Evolutionary conservation across 2,329 filamentous ascomycete genomes (phyloP).

Genomic region (Hansfordia pulvinata): DNA sequence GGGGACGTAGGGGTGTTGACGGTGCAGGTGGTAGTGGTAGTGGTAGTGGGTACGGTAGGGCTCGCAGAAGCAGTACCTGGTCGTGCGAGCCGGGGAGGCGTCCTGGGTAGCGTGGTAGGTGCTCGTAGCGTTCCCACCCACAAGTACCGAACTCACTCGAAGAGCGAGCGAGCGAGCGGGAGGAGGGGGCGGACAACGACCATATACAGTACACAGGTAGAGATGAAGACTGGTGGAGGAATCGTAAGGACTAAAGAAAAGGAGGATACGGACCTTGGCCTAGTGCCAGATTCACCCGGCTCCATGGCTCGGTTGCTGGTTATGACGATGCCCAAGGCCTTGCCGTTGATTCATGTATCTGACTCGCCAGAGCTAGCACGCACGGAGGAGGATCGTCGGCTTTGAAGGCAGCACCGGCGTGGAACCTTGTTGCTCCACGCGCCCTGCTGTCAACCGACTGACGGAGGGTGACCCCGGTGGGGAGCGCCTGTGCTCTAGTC

Average conservation of each 20-base stretch:
- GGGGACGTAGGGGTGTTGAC: too few relatives aligned
- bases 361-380: conserved; percentile 10
- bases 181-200: conserved; percentile 4
- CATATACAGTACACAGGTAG: conserved; percentile 7
- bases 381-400: conserved; percentile 3
- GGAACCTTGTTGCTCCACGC: conserved; percentile 3
- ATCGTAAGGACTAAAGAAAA: conserved; percentile 1
- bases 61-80: too few relatives aligned
- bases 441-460: too few relatives aligned
- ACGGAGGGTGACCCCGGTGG: too few relatives aligned
- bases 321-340: conserved; percentile 17
- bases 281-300: conserved; percentile 20
- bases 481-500: too few relatives aligned
- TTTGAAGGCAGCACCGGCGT: conserved; percentile 4
- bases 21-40: too few relatives aligned
- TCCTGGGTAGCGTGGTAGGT: conserved; percentile 11
- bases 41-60: too few relatives aligned
- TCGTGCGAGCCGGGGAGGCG: too few relatives aligned
- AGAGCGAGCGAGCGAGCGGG: conserved; percentile 2
- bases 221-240: too few relatives aligned
- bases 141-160: not conserved
- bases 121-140: conserved; percentile 1
- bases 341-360: conserved; percentile 18
- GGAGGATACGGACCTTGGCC: conserved; percentile 18
- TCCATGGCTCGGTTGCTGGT: conserved; percentile 21